Evolutionary conservation across 768 basidiomycete genomes (phyloP).

Genomic region (Gelatoporia subvermispora): DNA sequence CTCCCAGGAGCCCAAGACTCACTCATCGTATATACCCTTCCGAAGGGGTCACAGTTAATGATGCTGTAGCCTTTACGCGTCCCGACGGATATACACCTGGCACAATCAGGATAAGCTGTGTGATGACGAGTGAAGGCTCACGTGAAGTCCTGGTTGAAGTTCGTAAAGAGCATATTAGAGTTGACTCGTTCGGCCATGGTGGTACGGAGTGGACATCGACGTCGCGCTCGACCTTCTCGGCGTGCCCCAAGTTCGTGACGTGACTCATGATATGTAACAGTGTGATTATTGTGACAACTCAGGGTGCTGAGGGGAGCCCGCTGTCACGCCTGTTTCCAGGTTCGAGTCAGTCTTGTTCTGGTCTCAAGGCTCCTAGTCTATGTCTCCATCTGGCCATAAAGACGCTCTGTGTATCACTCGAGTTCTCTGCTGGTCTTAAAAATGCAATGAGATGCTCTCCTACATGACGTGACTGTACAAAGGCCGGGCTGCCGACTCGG

Average conservation of each 20-base stretch:
- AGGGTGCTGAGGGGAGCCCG: neutral
- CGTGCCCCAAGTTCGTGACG: constrained; percentile 1
- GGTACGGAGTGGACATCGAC: neutral
- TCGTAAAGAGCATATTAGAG: constrained; percentile 72
- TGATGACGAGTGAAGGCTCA: constrained; percentile 31
- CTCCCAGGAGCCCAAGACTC: constrained; percentile 29
- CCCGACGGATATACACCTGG: constrained; percentile 87
- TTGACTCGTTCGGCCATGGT: constrained; percentile 36
- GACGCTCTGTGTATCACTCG: too few species aligned
- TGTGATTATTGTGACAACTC: too few species aligned
- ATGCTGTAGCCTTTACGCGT: constrained; percentile 95
- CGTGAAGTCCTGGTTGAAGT: constrained; percentile 99
- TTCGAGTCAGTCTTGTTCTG: too few species aligned
- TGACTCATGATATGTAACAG: too few species aligned
- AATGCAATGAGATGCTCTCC: too few species aligned
- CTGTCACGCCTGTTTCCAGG: neutral
- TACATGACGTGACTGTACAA: too few species aligned
- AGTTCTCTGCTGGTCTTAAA: too few species aligned
- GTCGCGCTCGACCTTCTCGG: neutral
- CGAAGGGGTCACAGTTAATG: constrained; percentile 97
- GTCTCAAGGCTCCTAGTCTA: too few species aligned
- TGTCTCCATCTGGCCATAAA: too few species aligned
- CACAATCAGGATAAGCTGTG: constrained; percentile 3
- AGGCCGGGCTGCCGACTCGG: too few species aligned
- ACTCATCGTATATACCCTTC: constrained; percentile 94